phyloP scores from a whole-genome alignment of 2,329 filamentous ascomycete species.

The Xylariaceae sp. region DNA sequence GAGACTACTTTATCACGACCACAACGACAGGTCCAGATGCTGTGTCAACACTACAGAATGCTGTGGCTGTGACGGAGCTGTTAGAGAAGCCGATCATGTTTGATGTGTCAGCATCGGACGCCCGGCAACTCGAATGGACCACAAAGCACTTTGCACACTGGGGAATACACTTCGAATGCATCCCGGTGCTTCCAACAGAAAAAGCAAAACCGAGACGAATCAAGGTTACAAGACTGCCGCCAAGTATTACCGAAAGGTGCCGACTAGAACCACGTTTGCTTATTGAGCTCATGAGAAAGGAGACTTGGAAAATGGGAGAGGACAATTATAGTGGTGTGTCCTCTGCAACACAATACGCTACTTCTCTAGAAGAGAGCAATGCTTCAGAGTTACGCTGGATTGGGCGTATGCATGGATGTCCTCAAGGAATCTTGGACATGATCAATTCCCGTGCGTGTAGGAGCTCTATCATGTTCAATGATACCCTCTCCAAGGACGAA shows the following conservation, averaged over 20 bases:
- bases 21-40: background rate
- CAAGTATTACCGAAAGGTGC: constrained; percentile 72
- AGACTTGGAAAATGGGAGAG: constrained; percentile 60
- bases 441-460: constrained; percentile 73
- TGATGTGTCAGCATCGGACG: constrained; percentile 60
- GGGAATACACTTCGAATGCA: constrained; percentile 66
- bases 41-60: background rate
- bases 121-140: constrained; percentile 51
- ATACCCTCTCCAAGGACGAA: constrained; percentile 53
- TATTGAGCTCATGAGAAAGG: constrained; percentile 68
- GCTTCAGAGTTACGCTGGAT: constrained; percentile 47
- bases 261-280: constrained; percentile 66
- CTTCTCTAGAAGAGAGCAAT: constrained; percentile 3
- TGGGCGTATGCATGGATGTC: constrained; percentile 62
- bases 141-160: constrained; percentile 61
- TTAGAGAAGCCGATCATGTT: constrained; percentile 59
- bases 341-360: background rate
- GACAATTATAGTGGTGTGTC: constrained; percentile 2
- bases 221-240: constrained; percentile 59
- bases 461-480: constrained; percentile 85
- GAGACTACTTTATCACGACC: constrained; percentile 40
- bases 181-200: constrained; percentile 5
- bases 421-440: constrained; percentile 70
- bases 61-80: constrained; percentile 30
- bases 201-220: constrained; percentile 30